Evolutionary conservation across 2,329 filamentous ascomycete genomes (phyloP), one percentile per base, ranked within the genome.

Genomic region (Botrytis squamosa): DNA sequence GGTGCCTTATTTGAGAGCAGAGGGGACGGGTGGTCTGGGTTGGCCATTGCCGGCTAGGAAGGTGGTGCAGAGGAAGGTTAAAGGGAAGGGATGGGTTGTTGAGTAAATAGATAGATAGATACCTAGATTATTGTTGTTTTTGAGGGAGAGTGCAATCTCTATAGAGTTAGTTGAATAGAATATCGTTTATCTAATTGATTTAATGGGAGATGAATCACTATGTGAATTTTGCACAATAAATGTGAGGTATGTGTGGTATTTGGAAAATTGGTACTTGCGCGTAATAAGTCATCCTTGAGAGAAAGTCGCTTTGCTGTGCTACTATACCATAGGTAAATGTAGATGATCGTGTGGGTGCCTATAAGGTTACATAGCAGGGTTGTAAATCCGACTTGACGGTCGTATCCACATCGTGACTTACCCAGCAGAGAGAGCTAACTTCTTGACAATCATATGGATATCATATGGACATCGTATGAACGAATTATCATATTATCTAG

Each of bases 31-130:
- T 0, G 89, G 89, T 0, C 85, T 90, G 77, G 93, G 94, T 0
- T 98, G 95, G 95, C 92, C 93, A 20, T 82, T 99, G 81, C 92
- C 93, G 5, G 91, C 92, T n/a, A 91, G 90, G 83, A 97, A 93
- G 84, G 92, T 98, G 60, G 86, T 89, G 78, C 95, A 98, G 84
- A 90, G 84, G 83, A 94, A 91, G 83, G 88, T 93, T 74, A 81
- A 86, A 1, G 92, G 89, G 57, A 89, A 89, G 77, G 92, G 92
- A 0, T 97, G 94, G 93, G 87, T 92, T 77, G 80, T 81, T 57
- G 78, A 80, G 73, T 81, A 75, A 77, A 33, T 65, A 5, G 29
- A 38, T 65, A 5, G 29, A 38, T 25, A 5, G 29, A 29, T 46
- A 68, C 44, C 33, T 42, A 42, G 4, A 25, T 29, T 52, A 14